Base-by-base conservation (phyloP, 1,284 basidiomycete species). In the Vanrija humicola region DNA sequence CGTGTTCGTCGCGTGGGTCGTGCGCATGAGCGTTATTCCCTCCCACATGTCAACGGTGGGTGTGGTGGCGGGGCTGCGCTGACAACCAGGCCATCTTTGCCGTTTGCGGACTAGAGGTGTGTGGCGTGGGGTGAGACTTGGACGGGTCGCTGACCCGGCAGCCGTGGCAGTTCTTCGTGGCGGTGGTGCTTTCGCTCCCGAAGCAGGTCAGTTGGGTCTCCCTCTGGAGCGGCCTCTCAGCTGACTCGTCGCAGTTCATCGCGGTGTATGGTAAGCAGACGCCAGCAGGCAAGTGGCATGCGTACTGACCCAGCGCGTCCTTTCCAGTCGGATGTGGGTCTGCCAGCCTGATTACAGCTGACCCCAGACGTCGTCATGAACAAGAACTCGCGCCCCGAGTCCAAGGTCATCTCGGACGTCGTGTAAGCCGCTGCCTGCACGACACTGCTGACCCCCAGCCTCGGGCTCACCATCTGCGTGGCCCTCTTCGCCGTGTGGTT, bases 281-380 rank as follows among this genome's bases (percentile, higher is more conserved):
- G 10, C 12, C n/a, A 10, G 10, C 16, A 23, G 8, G 3, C 8
- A 38, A 5, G 15, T 39, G 5, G 5, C 25, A 23, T 52, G 1
- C 26, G 28, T 19, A 26, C 50, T 52, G 50, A 52, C 38, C 40
- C 21, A 4, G 47, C 21, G 47, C 25, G 26, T 48, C 9, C 21
- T 23, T 18, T 25, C 23, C 46, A 56, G 62, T 66, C 10, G 64
- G 64, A 48, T 58, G 61, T 59, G 15, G 45, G 60, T 49, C 38
- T 23, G 12, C 14, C 25, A 6, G 21, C 15, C 18, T 39, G 29
- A 6, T 2, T 77, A 54, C 81, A 85, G 56, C 60, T 50, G 5
- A 54, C 43, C 46, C 55, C 38, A 82, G 88, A 62, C 84, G 83
- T 60, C 81, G 85, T 58, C 68, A 78, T 29, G 84, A 88, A 5